Conservation (phyloP, 768 basidiomycete genomes). For the Cantharellus cinnabarinus region DNA sequence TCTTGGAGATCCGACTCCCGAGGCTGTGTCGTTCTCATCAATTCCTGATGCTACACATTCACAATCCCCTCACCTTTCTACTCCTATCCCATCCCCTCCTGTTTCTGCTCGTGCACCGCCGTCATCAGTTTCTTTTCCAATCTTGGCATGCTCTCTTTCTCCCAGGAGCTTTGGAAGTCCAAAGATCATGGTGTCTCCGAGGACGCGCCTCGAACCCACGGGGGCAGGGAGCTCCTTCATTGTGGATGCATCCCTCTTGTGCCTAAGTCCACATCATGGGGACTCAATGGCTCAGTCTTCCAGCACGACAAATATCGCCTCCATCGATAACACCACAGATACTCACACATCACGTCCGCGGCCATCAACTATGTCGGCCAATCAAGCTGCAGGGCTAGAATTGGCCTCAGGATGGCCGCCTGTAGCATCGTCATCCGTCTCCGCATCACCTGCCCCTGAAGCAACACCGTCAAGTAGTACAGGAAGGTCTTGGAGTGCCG, state of each 20-base stretch:
- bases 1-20: neutral
- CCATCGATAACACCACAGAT: neutral
- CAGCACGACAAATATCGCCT: neutral
- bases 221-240: conserved; percentile 23
- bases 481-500: neutral
- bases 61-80: neutral
- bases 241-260: conserved; percentile 4
- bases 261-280: conserved; percentile 13
- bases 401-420: neutral
- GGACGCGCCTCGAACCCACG: conserved; percentile 29
- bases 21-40: too few species aligned
- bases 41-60: neutral
- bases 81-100: conserved; percentile 9
- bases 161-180: conserved; percentile 14
- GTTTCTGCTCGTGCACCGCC: conserved; percentile 8
- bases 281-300: conserved; percentile 3
- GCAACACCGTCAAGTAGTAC: neutral
- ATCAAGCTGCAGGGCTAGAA: neutral
- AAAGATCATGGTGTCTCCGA: conserved; percentile 38
- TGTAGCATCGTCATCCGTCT: neutral
- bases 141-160: conserved; percentile 5
- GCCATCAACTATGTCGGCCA: neutral
- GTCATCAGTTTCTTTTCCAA: conserved; percentile 14
- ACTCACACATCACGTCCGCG: neutral
- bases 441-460: neutral